Evolutionary conservation across 2,329 filamentous ascomycete genomes (phyloP).

Genomic region (Penicillium freii): DNA sequence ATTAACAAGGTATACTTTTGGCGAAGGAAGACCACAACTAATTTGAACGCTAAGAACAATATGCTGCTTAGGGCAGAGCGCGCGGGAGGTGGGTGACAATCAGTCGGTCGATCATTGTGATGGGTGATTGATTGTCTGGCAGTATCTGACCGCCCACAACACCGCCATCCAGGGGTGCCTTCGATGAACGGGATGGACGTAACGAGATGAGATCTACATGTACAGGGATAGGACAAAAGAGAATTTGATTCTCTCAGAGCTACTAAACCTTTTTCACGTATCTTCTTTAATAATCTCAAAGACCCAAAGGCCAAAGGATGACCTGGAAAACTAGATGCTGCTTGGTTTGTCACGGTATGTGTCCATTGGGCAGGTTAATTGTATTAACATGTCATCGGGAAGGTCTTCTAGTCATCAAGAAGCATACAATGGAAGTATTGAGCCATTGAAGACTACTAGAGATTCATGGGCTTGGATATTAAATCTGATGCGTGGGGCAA

Average conservation of each 20-base stretch:
- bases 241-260: not conserved
- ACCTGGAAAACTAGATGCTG: not conserved
- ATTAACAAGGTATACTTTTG: not conserved
- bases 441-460: not conserved
- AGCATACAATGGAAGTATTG: not conserved
- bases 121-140: constrained; percentile 8
- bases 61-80: not conserved
- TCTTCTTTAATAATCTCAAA: no score
- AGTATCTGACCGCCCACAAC: constrained; percentile 11
- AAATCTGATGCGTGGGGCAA: no score
- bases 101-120: constrained; percentile 11
- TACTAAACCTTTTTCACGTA: fast-evolving
- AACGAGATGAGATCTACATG: not conserved
- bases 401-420: no score
- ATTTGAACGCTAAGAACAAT: not conserved
- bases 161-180: constrained; percentile 10
- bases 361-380: not conserved
- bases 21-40: not conserved
- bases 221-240: not conserved
- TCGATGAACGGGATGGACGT: not conserved
- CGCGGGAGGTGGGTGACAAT: not conserved
- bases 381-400: no score
- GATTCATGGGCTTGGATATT: no score
- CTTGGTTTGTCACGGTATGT: not conserved
- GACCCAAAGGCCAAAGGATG: not conserved